Conservation (phyloP, 495 filamentous ascomycete species). For the Aspergillus cavernicola region DNA sequence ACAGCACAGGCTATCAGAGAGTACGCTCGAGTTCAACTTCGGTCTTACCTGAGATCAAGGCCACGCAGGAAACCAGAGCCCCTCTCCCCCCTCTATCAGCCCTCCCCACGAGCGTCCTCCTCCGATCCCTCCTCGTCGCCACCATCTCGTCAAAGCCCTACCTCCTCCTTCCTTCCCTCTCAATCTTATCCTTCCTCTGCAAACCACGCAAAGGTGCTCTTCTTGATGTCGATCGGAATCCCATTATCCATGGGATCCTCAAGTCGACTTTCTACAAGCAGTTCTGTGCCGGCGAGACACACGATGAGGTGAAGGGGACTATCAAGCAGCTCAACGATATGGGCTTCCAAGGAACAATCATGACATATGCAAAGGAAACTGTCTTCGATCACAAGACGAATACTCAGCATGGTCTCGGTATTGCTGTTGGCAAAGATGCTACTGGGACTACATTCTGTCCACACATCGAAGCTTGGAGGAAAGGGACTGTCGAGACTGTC, state of each 20-base stretch:
- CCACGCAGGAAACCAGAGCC: conserved; percentile 48
- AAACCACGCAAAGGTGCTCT: no score
- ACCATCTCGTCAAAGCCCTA: no score
- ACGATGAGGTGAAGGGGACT: no score
- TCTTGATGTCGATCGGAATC: no score
- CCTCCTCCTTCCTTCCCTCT: no score
- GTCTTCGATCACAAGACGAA: conserved; percentile 36
- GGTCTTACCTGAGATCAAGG: not conserved
- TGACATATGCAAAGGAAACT: conserved; percentile 46
- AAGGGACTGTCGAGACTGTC: conserved; percentile 69
- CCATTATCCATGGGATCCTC: no score
- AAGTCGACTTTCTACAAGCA: no score
- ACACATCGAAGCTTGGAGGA: conserved; percentile 65
- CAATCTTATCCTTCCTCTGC: no score
- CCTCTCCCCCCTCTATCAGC: conserved; percentile 62
- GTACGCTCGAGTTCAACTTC: not conserved
- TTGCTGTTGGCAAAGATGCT: conserved; percentile 16
- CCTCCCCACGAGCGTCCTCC: no score
- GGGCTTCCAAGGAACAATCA: conserved; percentile 44
- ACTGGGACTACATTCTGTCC: conserved; percentile 23
- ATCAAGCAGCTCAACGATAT: no score
- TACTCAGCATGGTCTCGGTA: conserved; percentile 24
- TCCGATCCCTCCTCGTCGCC: no score
- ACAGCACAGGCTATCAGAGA: not conserved
- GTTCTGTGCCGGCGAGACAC: no score